phyloP scores from a whole-genome alignment of 2,329 filamentous ascomycete species.

The Pseudogymnoascus sp. region DNA sequence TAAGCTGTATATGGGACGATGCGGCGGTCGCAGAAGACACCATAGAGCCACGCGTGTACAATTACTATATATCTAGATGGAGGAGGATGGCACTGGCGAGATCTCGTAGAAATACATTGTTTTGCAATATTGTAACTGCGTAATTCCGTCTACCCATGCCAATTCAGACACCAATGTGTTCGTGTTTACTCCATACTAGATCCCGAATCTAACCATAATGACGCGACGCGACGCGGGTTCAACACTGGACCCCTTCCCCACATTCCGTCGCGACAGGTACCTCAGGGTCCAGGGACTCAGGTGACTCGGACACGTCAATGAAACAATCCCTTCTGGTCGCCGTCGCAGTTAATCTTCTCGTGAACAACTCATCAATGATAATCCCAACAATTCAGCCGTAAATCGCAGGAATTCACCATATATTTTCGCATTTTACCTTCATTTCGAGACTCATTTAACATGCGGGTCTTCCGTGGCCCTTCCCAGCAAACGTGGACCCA shows the following conservation, averaged over 20 bases:
- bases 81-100: not conserved
- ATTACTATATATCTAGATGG: slow-evolving; percentile 10
- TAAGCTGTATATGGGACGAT: not conserved
- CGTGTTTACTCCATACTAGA: not conserved
- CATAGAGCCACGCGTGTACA: slow-evolving; percentile 13
- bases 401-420: not conserved
- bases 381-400: not conserved
- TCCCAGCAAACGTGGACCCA: not conserved
- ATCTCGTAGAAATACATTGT: slow-evolving; percentile 1
- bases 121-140: not conserved
- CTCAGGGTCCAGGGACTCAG: slow-evolving; percentile 3
- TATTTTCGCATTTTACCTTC: not conserved
- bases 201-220: slow-evolving; percentile 4
- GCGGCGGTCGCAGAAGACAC: not conserved
- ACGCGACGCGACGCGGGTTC: slow-evolving; percentile 6
- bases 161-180: not conserved
- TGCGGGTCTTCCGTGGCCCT: not conserved
- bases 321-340: not conserved
- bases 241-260: not conserved
- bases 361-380: not conserved
- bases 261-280: not conserved
- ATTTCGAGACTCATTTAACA: slow-evolving; percentile 9
- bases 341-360: not conserved
- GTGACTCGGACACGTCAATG: not conserved
- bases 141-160: too few species aligned